phyloP scores from a whole-genome alignment of 371 early-diverging fungal species.

The Syncephalastrum monosporum region DNA sequence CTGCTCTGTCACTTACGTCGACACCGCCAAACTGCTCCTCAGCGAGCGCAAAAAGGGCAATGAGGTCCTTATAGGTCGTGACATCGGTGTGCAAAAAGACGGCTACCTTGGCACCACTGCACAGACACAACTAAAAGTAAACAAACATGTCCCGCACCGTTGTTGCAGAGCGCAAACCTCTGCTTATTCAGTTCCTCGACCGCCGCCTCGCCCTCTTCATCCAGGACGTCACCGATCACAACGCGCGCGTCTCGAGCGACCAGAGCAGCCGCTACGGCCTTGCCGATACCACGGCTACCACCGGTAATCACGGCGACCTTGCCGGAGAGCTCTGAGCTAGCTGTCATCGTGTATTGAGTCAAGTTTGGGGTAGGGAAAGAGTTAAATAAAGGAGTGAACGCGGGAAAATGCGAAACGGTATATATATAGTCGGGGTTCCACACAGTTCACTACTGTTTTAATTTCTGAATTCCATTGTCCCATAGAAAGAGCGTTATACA shows the following conservation, averaged over 20 bases:
- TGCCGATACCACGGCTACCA: slow-evolving; percentile 61
- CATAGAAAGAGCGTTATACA: too few relatives aligned
- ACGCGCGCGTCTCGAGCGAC: slow-evolving; percentile 51
- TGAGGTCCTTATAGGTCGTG: slow-evolving; percentile 33
- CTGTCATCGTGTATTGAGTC: neutral
- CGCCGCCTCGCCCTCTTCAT: slow-evolving; percentile 38
- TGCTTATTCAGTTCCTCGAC: slow-evolving; percentile 38
- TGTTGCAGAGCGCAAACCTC: too few relatives aligned
- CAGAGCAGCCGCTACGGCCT: slow-evolving; percentile 48
- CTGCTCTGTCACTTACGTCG: slow-evolving; percentile 37
- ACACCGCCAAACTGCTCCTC: slow-evolving; percentile 47
- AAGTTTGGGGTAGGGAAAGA: too few relatives aligned
- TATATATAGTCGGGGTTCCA: too few relatives aligned
- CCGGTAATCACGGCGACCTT: slow-evolving; percentile 73
- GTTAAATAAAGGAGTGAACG: too few relatives aligned
- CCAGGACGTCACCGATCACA: slow-evolving; percentile 62
- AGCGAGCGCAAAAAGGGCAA: slow-evolving; percentile 39
- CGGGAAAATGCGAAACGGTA: too few relatives aligned
- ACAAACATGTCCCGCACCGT: too few relatives aligned
- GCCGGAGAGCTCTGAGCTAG: neutral
- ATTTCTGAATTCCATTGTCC: too few relatives aligned
- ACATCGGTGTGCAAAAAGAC: slow-evolving; percentile 58
- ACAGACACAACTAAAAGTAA: too few relatives aligned
- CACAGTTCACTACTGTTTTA: too few relatives aligned
- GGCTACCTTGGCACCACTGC: slow-evolving; percentile 12